Evolutionary conservation across 768 basidiomycete species (phyloP).

Genomic region (Kwoniella shandongensis): DNA sequence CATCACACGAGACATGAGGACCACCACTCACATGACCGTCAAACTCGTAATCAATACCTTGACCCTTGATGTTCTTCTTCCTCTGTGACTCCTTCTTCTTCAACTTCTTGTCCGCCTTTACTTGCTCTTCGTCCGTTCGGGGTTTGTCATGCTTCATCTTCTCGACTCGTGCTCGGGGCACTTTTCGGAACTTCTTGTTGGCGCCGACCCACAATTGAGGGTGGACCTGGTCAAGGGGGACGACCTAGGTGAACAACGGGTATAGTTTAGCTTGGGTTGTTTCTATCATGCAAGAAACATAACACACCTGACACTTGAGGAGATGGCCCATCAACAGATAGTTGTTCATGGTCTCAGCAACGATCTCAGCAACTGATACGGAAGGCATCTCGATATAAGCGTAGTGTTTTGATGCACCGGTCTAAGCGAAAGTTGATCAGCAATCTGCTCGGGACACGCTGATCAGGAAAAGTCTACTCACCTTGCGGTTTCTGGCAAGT

Average conservation of each 20-base stretch:
- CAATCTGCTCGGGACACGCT: too few species aligned
- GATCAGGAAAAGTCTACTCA: too few species aligned
- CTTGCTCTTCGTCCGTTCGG: constrained; percentile 70
- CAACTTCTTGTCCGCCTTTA: constrained; percentile 66
- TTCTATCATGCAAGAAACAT: background rate
- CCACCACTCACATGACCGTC: constrained; percentile 79
- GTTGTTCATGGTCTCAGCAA: constrained; percentile 98
- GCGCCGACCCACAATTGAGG: constrained; percentile 96
- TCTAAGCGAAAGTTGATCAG: constrained; percentile 58
- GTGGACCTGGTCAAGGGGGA: constrained; percentile 86
- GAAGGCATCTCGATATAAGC: constrained; percentile 94
- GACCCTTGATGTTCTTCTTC: constrained; percentile 72
- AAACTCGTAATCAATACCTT: constrained; percentile 86
- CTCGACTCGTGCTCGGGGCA: constrained; percentile 72
- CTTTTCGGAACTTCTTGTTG: constrained; percentile 79
- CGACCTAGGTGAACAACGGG: constrained; percentile 57
- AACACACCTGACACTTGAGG: constrained; percentile 66
- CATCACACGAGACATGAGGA: too few species aligned
- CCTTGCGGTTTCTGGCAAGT: constrained; percentile 91
- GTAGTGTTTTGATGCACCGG: constrained; percentile 94
- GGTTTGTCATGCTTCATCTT: constrained; percentile 77
- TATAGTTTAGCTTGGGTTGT: background rate
- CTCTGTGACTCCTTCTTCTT: constrained; percentile 73
- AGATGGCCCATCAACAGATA: constrained; percentile 94
- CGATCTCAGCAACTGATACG: constrained; percentile 84